A percentile compares a stretch with the other conserved stretches of the same genome.
These are phyloP conservation scores for Talaromyces marneffei DNA, from an alignment of 2,329 filamentous ascomycete genomes.

Conservation along the genomic window DNA sequence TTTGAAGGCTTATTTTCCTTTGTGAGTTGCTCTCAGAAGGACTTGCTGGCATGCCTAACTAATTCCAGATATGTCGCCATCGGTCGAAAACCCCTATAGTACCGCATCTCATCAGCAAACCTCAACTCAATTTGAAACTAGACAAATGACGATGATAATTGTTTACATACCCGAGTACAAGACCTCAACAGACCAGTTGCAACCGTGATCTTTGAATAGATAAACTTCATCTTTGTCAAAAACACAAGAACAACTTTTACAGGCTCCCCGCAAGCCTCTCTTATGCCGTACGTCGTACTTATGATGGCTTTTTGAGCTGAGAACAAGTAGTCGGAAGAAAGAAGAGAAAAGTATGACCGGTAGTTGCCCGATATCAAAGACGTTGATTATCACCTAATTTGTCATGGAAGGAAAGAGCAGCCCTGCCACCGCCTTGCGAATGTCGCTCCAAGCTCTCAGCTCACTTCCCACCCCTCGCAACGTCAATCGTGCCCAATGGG, in stretches of 20 bases:
- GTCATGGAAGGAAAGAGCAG: background rate
- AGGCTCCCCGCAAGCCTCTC: too few relatives aligned
- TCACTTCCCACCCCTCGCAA: background rate
- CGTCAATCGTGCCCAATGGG: background rate
- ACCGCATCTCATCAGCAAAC: background rate
- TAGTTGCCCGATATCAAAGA: background rate
- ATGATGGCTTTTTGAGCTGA: background rate
- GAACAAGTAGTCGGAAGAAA: background rate
- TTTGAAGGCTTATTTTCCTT: slow-evolving; percentile 42
- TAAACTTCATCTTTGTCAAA: background rate
- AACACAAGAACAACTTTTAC: background rate
- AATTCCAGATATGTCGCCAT: slow-evolving; percentile 38
- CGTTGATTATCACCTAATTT: slow-evolving; percentile 8
- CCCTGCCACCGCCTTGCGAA: background rate
- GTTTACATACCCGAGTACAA: background rate
- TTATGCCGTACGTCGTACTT: background rate
- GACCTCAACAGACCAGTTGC: background rate
- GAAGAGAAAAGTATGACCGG: background rate
- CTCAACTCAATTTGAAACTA: background rate
- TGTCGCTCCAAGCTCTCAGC: background rate
- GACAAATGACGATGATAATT: background rate
- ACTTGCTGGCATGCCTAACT: slow-evolving; percentile 19
- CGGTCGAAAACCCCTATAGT: slow-evolving; percentile 31
- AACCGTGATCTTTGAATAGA: background rate
- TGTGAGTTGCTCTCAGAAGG: slow-evolving; percentile 28